Conservation (phyloP, 148 eudicot species). For the Spergularia bocconei region DNA sequence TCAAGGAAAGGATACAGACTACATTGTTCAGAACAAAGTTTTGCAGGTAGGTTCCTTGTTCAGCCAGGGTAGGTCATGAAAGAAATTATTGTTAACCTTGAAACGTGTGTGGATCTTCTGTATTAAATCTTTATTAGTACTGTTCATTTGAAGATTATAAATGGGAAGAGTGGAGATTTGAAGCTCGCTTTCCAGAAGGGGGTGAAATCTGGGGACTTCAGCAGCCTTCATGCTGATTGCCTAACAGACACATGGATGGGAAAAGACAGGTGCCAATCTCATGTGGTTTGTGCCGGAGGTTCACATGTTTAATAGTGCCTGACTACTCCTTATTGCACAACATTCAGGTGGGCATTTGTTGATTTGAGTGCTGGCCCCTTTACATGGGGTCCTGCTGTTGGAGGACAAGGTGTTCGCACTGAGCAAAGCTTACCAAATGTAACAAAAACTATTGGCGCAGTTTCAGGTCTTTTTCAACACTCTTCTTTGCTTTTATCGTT, state of each 20-base stretch:
- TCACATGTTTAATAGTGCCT: slow-evolving; percentile 5
- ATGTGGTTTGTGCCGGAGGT: slow-evolving; percentile 1
- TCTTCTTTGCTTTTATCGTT: background rate
- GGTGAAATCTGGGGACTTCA: slow-evolving; percentile 68
- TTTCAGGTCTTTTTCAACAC: slow-evolving; percentile 49
- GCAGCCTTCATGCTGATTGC: slow-evolving; percentile 75
- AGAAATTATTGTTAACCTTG: slow-evolving; percentile 7
- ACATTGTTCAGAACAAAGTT: slow-evolving; percentile 70
- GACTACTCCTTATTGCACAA: slow-evolving; percentile 21
- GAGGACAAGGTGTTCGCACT: slow-evolving; percentile 99
- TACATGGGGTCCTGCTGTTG: slow-evolving; percentile 97
- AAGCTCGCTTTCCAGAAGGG: slow-evolving; percentile 56
- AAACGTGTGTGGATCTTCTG: background rate
- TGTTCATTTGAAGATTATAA: slow-evolving; percentile 44
- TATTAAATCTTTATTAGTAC: slow-evolving; percentile 11
- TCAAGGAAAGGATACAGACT: slow-evolving; percentile 69
- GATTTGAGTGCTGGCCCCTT: slow-evolving; percentile 96
- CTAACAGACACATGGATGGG: slow-evolving; percentile 97
- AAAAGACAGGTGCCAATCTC: slow-evolving; percentile 57
- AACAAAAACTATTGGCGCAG: slow-evolving; percentile 84
- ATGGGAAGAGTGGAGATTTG: slow-evolving; percentile 69
- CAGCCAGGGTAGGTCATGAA: slow-evolving; percentile 8
- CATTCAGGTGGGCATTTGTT: slow-evolving; percentile 85
- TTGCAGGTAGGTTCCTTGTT: slow-evolving; percentile 50
- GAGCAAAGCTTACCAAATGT: slow-evolving; percentile 89